Evolutionary conservation across 441 rosid species (phyloP).

Genomic region (Hypseocharis bilobata): DNA sequence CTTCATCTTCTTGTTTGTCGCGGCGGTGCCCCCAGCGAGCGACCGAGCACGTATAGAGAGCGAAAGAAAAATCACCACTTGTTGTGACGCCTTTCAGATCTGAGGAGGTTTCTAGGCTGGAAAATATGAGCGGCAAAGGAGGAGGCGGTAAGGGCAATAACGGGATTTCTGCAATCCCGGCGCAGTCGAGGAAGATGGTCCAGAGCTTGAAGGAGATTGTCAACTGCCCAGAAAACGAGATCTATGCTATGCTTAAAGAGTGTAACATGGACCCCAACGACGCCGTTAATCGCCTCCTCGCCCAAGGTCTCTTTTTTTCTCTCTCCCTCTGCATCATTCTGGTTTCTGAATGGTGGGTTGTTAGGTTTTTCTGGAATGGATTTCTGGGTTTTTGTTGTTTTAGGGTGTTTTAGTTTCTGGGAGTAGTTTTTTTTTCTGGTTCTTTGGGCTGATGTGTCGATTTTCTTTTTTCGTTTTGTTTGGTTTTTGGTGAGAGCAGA

Average conservation of each 20-base stretch:
- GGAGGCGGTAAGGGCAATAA: slow-evolving; percentile 46
- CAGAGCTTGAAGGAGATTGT: slow-evolving; percentile 94
- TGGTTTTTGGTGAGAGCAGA: background rate
- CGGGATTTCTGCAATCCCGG: slow-evolving; percentile 61
- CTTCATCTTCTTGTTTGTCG: background rate
- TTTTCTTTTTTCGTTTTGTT: background rate
- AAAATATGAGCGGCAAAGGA: slow-evolving; percentile 48
- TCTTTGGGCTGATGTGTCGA: background rate
- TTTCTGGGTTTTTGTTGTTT: background rate
- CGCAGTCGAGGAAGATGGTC: slow-evolving; percentile 72
- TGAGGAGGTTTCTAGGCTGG: slow-evolving; percentile 11
- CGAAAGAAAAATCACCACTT: background rate
- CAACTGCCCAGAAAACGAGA: slow-evolving; percentile 77
- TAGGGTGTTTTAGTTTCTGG: background rate
- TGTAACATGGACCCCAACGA: slow-evolving; percentile 99
- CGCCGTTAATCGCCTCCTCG: slow-evolving; percentile 83
- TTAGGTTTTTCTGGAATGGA: background rate
- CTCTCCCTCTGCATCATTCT: background rate
- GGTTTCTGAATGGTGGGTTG: background rate
- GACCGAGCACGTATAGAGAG: background rate
- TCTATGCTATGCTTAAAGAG: slow-evolving; percentile 87
- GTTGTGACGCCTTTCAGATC: slow-evolving; percentile 36
- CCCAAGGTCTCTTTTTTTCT: slow-evolving; percentile 48
- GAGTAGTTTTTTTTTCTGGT: background rate
- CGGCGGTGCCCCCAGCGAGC: background rate